Base-by-base conservation (phyloP, 2,329 filamentous ascomycete genomes). In the Zymoseptoria brevis region DNA sequence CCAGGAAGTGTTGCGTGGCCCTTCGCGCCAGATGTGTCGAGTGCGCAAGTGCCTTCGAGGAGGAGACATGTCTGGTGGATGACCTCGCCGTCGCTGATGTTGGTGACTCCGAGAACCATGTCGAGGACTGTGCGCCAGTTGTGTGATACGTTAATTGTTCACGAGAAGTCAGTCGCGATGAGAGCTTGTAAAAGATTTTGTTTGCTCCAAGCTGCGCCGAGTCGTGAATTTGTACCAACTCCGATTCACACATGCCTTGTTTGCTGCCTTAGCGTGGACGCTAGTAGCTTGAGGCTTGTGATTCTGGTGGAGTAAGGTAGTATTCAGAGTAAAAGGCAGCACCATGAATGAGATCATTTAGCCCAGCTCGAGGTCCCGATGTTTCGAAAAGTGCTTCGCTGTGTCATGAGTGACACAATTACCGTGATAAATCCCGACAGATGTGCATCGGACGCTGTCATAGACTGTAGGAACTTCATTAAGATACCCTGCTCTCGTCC, bases 41-140 rank as follows among this genome's bases (percentile, higher is more conserved):
- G 60, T 8, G 56, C 24, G 57, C 66, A 70, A 35, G 60, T 55
- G 59, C 72, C 72, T 2, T 60, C 70, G 19, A 74, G 30, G 30
- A 73, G 62, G 16, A 74, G 61, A 56, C 67, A 72, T 48, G 69
- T 67, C 66, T 67, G 61, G 30, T 73, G 67, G 6, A 73, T 66
- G 0, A 64, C 68, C 55, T 71, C 70, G 13, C 68, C 68, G 56
- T 71, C 62, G 21, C 64, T 55, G 30, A 73, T 21, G 49, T 72
- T 72, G 5, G 55, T 53, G 30, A 63, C 48, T 13, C 19, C 26
- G 26, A 61, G 50, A 13, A 30, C 53, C 55, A 50, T 57, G 35
- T n/a, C 35, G 35, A n/a, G 13, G 35, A 45, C 4, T 45, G 35
- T 45, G 35, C 13, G 35, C 13, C 16, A 16, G 13, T 16, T 7